These are phyloP conservation scores for Xylariaceae sp. DNA, from an alignment of 2,329 filamentous ascomycete genomes.

Conservation along the genomic window DNA sequence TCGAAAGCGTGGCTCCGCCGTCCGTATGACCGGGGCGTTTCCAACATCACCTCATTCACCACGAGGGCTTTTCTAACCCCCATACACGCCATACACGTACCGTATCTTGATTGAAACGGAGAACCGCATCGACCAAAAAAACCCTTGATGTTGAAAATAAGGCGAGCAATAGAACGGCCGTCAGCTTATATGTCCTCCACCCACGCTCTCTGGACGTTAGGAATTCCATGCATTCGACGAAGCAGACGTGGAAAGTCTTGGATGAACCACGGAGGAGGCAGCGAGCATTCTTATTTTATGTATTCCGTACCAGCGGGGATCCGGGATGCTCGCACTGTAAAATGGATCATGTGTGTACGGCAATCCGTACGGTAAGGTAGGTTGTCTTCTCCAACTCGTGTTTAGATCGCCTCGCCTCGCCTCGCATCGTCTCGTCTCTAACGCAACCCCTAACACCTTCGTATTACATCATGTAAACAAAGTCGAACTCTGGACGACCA, in stretches of 20 bases:
- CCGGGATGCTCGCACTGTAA: background rate
- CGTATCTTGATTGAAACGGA: constrained; percentile 7
- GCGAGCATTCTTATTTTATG: background rate
- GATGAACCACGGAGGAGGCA: background rate
- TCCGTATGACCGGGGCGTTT: constrained; percentile 20
- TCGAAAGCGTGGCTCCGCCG: constrained; percentile 6
- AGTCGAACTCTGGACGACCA: background rate
- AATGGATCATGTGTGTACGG: background rate
- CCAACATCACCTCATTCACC: constrained; percentile 23
- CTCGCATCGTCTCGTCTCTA: too few relatives aligned
- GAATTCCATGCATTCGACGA: constrained; percentile 21
- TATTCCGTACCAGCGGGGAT: background rate
- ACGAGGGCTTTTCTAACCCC: constrained; percentile 17
- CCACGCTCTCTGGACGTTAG: constrained; percentile 16
- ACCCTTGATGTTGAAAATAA: constrained; percentile 7
- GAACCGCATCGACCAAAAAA: constrained; percentile 10
- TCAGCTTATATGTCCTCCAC: constrained; percentile 18
- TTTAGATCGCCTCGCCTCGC: background rate
- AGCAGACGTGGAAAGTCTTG: background rate
- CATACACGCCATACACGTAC: constrained; percentile 1
- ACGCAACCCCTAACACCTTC: too few relatives aligned
- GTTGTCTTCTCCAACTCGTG: background rate
- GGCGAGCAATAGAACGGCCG: background rate
- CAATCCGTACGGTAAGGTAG: background rate
- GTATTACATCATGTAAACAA: background rate